These are phyloP conservation scores for Euphorbia schlechtendalii DNA, from an alignment of 441 rosid species.

Conservation along the genomic window DNA sequence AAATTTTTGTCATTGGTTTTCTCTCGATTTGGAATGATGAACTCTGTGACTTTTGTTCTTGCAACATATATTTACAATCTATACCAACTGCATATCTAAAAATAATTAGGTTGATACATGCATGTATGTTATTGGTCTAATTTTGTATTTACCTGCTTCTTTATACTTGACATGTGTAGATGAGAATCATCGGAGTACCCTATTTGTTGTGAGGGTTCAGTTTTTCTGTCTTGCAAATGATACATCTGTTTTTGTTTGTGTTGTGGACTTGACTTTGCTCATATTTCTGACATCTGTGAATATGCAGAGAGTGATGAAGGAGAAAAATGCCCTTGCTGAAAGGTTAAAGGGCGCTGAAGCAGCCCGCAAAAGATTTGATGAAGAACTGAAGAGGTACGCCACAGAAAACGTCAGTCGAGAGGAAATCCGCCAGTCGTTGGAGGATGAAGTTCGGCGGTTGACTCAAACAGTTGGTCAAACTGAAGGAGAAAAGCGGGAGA, in stretches of 20 bases:
- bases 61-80: neutral
- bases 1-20: neutral
- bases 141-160: neutral
- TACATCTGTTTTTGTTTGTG: conserved; percentile 16
- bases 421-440: conserved; percentile 82
- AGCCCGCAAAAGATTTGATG: conserved; percentile 88
- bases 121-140: neutral
- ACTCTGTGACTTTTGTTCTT: neutral
- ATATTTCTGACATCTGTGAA: conserved; percentile 27
- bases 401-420: conserved; percentile 83
- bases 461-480: conserved; percentile 87
- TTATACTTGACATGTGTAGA: neutral
- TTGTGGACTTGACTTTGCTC: no score
- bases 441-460: conserved; percentile 78
- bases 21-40: neutral
- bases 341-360: conserved; percentile 85
- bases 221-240: conserved; percentile 5
- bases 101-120: no score
- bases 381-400: conserved; percentile 74
- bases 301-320: conserved; percentile 83
- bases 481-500: conserved; percentile 91
- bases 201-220: neutral
- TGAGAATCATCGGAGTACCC: neutral
- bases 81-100: neutral
- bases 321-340: conserved; percentile 87